Evolutionary conservation across 2,329 filamentous ascomycete species (phyloP).

Genomic region (Sphaerulina vaccinii): DNA sequence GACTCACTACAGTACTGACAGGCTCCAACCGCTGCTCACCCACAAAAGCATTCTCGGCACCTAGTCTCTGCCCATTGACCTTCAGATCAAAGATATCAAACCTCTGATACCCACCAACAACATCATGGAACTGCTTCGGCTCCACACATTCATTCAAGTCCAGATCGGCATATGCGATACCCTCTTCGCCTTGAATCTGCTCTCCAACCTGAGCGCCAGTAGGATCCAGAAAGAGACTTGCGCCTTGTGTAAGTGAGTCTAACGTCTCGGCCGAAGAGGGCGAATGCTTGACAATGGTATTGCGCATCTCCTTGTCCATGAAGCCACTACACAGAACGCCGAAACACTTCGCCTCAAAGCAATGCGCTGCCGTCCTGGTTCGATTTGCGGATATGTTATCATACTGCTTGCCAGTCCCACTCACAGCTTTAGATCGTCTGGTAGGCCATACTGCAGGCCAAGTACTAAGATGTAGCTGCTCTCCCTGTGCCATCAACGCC

Average conservation of each 20-base stretch:
- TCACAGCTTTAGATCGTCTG: conserved; percentile 5
- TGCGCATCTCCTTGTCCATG: conserved; percentile 38
- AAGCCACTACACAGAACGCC: conserved; percentile 51
- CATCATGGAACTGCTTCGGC: conserved; percentile 58
- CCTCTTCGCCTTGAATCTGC: conserved; percentile 49
- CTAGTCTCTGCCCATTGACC: conserved; percentile 45
- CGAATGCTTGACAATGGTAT: conserved; percentile 38
- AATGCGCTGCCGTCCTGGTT: conserved; percentile 55
- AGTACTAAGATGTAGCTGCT: conserved; percentile 56
- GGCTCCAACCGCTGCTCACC: not conserved
- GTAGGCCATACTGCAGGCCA: conserved; percentile 60
- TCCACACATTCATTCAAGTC: conserved; percentile 53
- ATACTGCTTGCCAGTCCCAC: conserved; percentile 43
- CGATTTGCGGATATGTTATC: conserved; percentile 56
- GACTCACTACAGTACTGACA: not conserved
- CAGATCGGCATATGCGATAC: conserved; percentile 54
- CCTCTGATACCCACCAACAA: conserved; percentile 57
- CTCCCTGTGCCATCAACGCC: conserved; percentile 54
- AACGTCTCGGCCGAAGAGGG: conserved; percentile 36
- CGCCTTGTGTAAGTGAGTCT: conserved; percentile 43
- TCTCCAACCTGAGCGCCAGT: conserved; percentile 44
- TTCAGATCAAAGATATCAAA: conserved; percentile 55
- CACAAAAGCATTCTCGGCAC: conserved; percentile 18
- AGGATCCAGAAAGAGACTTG: conserved; percentile 54
- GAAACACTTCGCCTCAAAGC: conserved; percentile 59